Conservation (phyloP, 768 basidiomycete species). For the Sarcomyxa edulis region DNA sequence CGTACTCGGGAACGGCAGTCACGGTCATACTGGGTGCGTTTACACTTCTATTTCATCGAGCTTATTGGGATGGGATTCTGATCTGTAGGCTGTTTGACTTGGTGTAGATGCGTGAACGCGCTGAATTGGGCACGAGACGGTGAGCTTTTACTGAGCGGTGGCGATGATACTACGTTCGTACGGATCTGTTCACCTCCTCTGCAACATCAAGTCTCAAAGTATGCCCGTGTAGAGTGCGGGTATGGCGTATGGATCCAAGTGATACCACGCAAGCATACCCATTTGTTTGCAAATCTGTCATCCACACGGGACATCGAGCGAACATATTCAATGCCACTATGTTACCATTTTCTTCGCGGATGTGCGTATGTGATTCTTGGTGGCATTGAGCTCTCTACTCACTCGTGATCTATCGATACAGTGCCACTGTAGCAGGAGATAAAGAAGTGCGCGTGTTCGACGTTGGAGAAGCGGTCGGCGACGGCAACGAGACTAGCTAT, state of each 20-base stretch:
- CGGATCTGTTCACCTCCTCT: neutral
- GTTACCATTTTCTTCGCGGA: conserved; percentile 72
- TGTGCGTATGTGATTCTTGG: conserved; percentile 42
- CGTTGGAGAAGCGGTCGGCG: conserved; percentile 37
- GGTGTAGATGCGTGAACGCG: conserved; percentile 67
- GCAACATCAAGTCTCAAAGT: neutral
- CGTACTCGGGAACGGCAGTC: conserved; percentile 55
- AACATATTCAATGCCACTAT: conserved; percentile 87
- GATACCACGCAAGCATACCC: conserved; percentile 47
- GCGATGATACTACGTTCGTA: conserved; percentile 66
- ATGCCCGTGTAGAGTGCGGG: conserved; percentile 50
- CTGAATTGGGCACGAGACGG: conserved; percentile 69
- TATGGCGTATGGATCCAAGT: conserved; percentile 66
- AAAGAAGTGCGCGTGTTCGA: conserved; percentile 77
- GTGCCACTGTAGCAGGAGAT: conserved; percentile 74
- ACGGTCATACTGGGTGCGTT: conserved; percentile 67
- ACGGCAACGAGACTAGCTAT: conserved; percentile 41
- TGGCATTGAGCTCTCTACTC: conserved; percentile 4
- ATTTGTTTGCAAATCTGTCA: conserved; percentile 60
- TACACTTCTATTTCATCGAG: conserved; percentile 1
- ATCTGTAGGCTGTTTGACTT: too few species aligned
- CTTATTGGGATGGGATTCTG: neutral
- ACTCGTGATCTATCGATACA: conserved; percentile 21
- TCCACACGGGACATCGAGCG: conserved; percentile 71
- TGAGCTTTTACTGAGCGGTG: conserved; percentile 59